Base-by-base conservation (phyloP, 148 eudicot species). In the Spergularia bocconei region DNA sequence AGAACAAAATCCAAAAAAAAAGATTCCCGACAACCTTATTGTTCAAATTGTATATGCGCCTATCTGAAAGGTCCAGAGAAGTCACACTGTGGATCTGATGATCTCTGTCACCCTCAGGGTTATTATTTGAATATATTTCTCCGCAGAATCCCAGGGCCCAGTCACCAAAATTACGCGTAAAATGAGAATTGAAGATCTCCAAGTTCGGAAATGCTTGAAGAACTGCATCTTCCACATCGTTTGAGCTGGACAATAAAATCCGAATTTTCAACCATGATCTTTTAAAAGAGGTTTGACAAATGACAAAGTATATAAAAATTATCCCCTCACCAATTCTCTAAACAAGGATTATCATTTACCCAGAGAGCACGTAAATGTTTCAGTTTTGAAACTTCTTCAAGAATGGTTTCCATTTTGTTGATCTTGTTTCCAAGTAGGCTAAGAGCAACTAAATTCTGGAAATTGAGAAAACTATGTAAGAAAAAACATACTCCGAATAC, bases 91-190 rank as follows among this genome's bases (percentile, higher is more conserved):
- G 76, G 78, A 91, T 79, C 53, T 84, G 79, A 73, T 84, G 77
- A 50, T 88, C 92, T 79, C 53, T 74, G 62, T 63, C 80, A 82
- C 15, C 71, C 54, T 81, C 92, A 50, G 94, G 87, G 63, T 87
- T 92, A 55, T 91, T 94, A 84, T 88, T 84, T n/a, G 80, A 87
- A 67, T 81, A 88, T 72, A 90, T 72, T 76, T 86, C 99, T 78
- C 92, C 99, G 84, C 99, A 95, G 79, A 89, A 95, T 76, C 99
- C 99, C 63, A 95, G 72, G 25, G 97, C 99, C 98, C 98, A 95
- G 57, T 84, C 88, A 69, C 88, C 92, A 85, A 78, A 95, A 41
- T 84, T 89, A 77, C 73, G 29, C n/a, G 97, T 95, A 79, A 91
- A 95, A 38, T 66, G 61, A 41, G 91, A 90, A 82, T 95, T 95